These are phyloP conservation scores for Cercospora sp. DNA, from an alignment of 2,329 filamentous ascomycete genomes.

Conservation along the genomic window DNA sequence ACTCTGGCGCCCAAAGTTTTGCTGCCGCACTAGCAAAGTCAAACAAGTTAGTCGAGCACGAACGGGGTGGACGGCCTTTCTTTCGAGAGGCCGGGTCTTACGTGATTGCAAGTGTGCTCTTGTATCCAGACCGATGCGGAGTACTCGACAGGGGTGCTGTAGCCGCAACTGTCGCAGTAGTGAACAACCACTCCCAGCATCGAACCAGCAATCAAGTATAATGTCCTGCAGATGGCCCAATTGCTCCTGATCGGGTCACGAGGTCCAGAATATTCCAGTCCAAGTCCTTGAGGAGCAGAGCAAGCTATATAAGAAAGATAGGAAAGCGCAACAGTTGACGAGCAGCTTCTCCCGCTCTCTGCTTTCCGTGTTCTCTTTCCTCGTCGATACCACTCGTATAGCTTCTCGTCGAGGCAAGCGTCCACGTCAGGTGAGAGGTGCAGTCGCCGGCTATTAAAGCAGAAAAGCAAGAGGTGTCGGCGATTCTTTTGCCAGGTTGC, in stretches of 20 bases:
- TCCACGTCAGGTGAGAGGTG: conserved; percentile 19
- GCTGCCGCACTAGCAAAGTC: conserved; percentile 44
- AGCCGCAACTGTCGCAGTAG: conserved; percentile 34
- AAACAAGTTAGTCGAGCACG: conserved; percentile 27
- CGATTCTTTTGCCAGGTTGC: conserved; percentile 17
- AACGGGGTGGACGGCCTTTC: conserved; percentile 22
- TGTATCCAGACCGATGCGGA: conserved; percentile 47
- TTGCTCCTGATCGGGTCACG: neutral
- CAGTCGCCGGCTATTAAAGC: conserved; percentile 16
- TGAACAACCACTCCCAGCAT: conserved; percentile 37
- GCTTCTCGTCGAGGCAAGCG: conserved; percentile 30
- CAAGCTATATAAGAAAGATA: conserved; percentile 17
- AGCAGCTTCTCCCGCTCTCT: conserved; percentile 19
- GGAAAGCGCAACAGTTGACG: conserved; percentile 12
- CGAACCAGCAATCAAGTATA: conserved; percentile 5
- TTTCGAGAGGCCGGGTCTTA: conserved; percentile 40
- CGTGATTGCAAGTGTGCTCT: conserved; percentile 48
- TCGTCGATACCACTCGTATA: conserved; percentile 31
- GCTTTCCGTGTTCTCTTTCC: conserved; percentile 18
- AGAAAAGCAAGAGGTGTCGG: conserved; percentile 16
- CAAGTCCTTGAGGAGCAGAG: conserved; percentile 1
- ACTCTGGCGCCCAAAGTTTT: conserved; percentile 46
- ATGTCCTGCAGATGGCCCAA: neutral
- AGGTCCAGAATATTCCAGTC: neutral
- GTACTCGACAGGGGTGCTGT: conserved; percentile 43